A percentile compares a stretch with the other conserved stretches of the same genome.
phyloP scores from a whole-genome alignment of 495 filamentous ascomycete species.

The Xeromyces bisporus region DNA sequence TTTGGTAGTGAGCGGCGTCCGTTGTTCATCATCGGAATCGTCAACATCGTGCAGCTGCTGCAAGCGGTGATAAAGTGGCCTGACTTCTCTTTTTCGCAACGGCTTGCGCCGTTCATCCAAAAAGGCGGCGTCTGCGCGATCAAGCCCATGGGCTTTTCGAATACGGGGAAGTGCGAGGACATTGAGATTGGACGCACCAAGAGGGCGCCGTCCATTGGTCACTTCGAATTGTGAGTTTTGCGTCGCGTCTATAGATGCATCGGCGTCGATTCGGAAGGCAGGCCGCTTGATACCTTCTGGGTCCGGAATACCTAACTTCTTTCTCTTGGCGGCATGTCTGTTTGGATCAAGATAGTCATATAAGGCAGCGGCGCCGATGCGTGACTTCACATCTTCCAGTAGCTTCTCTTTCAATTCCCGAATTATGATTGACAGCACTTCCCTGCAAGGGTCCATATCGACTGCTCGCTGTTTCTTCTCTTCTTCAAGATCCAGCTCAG shows the following conservation, averaged over 20 bases:
- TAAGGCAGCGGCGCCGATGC: conserved; percentile 65
- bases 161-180: conserved; percentile 53
- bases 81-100: conserved; percentile 32
- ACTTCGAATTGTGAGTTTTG: conserved; percentile 43
- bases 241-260: conserved; percentile 45
- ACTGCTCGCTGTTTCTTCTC: conserved; percentile 70
- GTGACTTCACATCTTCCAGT: conserved; percentile 67
- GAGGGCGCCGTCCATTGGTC: conserved; percentile 14
- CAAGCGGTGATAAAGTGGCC: conserved; percentile 40
- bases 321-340: conserved; percentile 56
- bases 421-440: conserved; percentile 57
- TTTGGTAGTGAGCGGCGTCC: conserved; percentile 40
- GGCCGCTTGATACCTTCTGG: conserved; percentile 38
- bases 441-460: conserved; percentile 71
- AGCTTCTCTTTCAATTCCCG: conserved; percentile 73
- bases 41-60: conserved; percentile 39
- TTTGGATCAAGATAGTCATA: conserved; percentile 72
- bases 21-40: conserved; percentile 43
- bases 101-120: conserved; percentile 55
- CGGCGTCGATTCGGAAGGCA: conserved; percentile 29
- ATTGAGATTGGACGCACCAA: conserved; percentile 31
- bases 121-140: conserved; percentile 49
- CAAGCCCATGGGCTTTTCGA: conserved; percentile 43
- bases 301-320: conserved; percentile 59
- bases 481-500: conserved; percentile 62